phyloP scores from a whole-genome alignment of 371 early-diverging fungal genomes.

The Fennellomyces sp. region DNA sequence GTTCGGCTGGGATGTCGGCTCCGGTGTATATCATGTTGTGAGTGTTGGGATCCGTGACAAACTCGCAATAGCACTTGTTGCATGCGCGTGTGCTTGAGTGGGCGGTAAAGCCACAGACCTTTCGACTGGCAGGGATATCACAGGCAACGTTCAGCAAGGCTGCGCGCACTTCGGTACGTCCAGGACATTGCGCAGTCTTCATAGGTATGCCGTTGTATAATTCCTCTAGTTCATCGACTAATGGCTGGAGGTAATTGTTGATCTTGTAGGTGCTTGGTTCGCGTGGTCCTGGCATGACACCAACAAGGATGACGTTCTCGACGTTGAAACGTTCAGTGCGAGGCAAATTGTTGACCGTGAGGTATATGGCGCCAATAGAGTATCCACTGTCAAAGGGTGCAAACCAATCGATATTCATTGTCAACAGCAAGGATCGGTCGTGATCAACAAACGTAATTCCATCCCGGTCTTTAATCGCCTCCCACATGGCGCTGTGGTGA shows the following conservation, averaged over 20 bases:
- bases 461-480: neutral
- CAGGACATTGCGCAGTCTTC: neutral
- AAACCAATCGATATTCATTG: constrained; percentile 20
- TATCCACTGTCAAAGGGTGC: neutral
- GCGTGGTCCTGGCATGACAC: constrained; percentile 15
- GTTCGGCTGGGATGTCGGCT: neutral
- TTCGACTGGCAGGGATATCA: constrained; percentile 14
- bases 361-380: constrained; percentile 12
- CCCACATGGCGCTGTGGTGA: constrained; percentile 2
- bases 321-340: neutral
- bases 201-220: constrained; percentile 12
- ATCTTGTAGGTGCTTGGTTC: constrained; percentile 11
- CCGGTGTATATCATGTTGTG: too few relatives aligned
- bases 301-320: constrained; percentile 16
- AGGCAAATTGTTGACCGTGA: constrained; percentile 17
- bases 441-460: neutral
- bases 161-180: constrained; percentile 4
- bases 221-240: constrained; percentile 10
- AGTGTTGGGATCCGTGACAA: neutral
- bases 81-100: constrained; percentile 5
- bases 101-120: constrained; percentile 12
- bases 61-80: constrained; percentile 2
- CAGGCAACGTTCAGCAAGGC: constrained; percentile 10
- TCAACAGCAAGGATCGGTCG: constrained; percentile 1
- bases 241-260: constrained; percentile 13